phyloP scores from a whole-genome alignment of 768 basidiomycete species.

The Cytidiella melzeri region DNA sequence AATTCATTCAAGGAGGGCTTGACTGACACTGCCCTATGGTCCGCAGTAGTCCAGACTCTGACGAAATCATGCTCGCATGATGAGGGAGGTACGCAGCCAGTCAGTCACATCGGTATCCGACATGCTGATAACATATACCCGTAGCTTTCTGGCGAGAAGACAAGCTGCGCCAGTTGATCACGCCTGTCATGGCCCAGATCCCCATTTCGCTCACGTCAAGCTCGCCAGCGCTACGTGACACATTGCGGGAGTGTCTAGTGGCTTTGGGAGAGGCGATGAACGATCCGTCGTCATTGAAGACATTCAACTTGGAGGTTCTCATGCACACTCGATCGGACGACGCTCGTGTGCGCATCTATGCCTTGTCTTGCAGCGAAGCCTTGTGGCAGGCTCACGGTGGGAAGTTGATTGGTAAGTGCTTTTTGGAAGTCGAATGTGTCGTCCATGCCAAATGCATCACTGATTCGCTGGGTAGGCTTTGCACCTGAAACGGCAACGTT shows the following conservation, averaged over 20 bases:
- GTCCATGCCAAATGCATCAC: constrained; percentile 3
- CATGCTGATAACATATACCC: neutral
- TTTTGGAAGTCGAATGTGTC: neutral
- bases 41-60: constrained; percentile 50
- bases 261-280: constrained; percentile 51
- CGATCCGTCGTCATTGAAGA: constrained; percentile 61
- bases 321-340: constrained; percentile 90
- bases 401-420: constrained; percentile 59
- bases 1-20: constrained; percentile 35
- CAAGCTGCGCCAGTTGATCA: constrained; percentile 57
- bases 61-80: constrained; percentile 69
- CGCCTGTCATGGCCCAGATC: constrained; percentile 61
- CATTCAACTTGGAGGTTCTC: constrained; percentile 75
- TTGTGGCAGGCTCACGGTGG: constrained; percentile 76
- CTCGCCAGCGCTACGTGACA: constrained; percentile 30
- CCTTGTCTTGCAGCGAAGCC: constrained; percentile 59
- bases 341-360: constrained; percentile 56
- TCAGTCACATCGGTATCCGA: neutral
- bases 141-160: constrained; percentile 89
- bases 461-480: constrained; percentile 43
- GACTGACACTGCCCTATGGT: constrained; percentile 52
- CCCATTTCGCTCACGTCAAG: constrained; percentile 37
- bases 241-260: constrained; percentile 46
- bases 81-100: constrained; percentile 59
- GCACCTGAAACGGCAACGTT: constrained; percentile 79